Percentiles rank a stretch among this genome's conserved stretches.
Evolutionary conservation across 164 flowering plant species (phyloP).

Genomic region (Saururus chinensis): DNA sequence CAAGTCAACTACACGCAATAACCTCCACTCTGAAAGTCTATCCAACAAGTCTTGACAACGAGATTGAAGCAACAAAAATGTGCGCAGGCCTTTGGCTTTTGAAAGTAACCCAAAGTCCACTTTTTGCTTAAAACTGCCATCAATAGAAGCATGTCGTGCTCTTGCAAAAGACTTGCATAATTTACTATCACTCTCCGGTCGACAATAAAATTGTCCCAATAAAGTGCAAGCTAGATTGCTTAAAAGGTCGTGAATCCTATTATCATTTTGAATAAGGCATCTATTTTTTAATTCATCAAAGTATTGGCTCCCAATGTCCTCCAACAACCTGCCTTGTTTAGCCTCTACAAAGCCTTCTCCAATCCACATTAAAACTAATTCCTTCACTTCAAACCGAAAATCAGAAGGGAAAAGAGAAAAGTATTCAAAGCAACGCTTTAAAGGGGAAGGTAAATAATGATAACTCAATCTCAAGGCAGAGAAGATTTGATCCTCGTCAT

Average conservation of each 20-base stretch:
- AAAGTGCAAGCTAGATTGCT: constrained; percentile 6
- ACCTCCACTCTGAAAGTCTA: no score
- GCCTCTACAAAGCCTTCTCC: no score
- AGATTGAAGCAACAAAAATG: neutral
- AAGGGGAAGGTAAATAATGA: no score
- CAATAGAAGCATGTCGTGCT: neutral
- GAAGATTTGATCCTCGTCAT: no score
- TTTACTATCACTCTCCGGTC: neutral
- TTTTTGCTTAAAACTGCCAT: no score
- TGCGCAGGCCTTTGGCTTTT: neutral
- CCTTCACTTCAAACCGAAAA: constrained; percentile 4
- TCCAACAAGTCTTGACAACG: no score
- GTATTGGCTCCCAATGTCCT: constrained; percentile 4
- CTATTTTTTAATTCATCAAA: no score
- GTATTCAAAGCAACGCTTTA: no score
- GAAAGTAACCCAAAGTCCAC: neutral
- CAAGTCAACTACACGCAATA: neutral
- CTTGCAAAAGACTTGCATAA: neutral
- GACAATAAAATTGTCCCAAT: neutral
- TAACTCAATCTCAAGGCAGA: no score
- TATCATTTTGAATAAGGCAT: no score
- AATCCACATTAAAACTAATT: constrained; percentile 12
- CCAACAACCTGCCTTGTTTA: neutral
- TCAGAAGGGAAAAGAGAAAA: constrained; percentile 11
- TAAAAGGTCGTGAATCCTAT: constrained; percentile 7